These are phyloP conservation scores for Pythium phragmitis DNA, from an alignment of 352 stramenopile genomes.

Conservation along the genomic window DNA sequence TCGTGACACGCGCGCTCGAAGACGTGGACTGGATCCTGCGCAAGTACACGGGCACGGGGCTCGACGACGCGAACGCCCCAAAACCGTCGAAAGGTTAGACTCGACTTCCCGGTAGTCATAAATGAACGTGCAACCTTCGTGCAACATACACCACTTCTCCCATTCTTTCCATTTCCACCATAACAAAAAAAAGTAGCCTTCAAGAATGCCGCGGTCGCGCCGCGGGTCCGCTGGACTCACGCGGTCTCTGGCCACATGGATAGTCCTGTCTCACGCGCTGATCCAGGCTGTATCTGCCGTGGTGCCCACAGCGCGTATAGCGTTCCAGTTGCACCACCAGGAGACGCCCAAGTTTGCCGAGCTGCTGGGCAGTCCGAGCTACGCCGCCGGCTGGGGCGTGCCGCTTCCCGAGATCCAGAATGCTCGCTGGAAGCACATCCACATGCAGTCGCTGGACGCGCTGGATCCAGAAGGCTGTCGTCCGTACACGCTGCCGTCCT, in stretches of 20 bases:
- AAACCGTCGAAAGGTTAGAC: not conserved
- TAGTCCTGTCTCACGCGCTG: constrained; percentile 1
- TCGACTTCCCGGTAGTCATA: constrained; percentile 4
- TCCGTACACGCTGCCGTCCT: constrained; percentile 30
- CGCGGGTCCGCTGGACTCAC: not conserved
- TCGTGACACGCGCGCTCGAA: constrained; percentile 35
- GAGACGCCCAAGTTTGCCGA: constrained; percentile 38
- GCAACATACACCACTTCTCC: not conserved
- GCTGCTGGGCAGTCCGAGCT: constrained; percentile 58
- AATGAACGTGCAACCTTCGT: constrained; percentile 5
- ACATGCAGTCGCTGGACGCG: constrained; percentile 29
- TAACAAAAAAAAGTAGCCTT: too few relatives aligned
- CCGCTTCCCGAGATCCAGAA: constrained; percentile 44
- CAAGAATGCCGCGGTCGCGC: not conserved
- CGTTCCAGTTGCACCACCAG: constrained; percentile 36
- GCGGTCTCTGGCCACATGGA: not conserved
- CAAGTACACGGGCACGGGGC: constrained; percentile 34
- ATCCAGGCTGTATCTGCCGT: constrained; percentile 23
- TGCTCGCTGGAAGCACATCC: constrained; percentile 52
- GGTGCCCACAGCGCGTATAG: constrained; percentile 44
- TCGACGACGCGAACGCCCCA: constrained; percentile 2
- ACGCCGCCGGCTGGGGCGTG: constrained; percentile 54
- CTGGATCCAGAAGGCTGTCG: constrained; percentile 43
- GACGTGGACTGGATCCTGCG: constrained; percentile 50
- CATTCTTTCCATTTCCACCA: constrained; percentile 4